Evolutionary conservation across 805 yeast genomes (phyloP).

Genomic region (Candida chauliodis): DNA sequence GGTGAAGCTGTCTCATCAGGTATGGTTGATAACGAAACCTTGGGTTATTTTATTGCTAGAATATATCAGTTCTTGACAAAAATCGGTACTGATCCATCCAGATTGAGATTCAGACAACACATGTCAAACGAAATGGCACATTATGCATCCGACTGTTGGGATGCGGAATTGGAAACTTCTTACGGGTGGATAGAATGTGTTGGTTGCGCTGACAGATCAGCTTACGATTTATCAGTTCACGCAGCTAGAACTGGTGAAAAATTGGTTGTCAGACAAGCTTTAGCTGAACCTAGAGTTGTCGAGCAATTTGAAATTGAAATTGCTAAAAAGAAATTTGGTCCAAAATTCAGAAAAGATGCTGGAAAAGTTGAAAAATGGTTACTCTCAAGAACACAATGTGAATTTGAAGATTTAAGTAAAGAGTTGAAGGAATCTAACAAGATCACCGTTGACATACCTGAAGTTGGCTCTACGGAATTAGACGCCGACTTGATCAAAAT

Average conservation of each 20-base stretch:
- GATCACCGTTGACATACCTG: constrained; percentile 66
- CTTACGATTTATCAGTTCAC: constrained; percentile 94
- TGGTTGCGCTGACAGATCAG: constrained; percentile 99
- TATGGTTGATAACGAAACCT: constrained; percentile 93
- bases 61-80: constrained; percentile 78
- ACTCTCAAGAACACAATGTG: constrained; percentile 72
- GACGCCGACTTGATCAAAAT: constrained; percentile 71
- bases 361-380: constrained; percentile 86
- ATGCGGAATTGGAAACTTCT: constrained; percentile 91
- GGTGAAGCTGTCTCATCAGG: constrained; percentile 89
- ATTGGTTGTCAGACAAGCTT: constrained; percentile 87
- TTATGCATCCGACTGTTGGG: constrained; percentile 99
- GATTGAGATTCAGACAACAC: constrained; percentile 96
- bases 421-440: constrained; percentile 62
- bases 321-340: constrained; percentile 96
- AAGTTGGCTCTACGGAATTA: constrained; percentile 64
- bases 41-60: constrained; percentile 95
- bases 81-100: constrained; percentile 83
- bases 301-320: constrained; percentile 82
- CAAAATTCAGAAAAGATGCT: constrained; percentile 95
- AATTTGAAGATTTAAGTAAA: constrained; percentile 70
- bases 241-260: constrained; percentile 93
- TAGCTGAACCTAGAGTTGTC: constrained; percentile 78
- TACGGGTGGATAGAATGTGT: constrained; percentile 99
- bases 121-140: constrained; percentile 99